Percentiles rank a stretch among this genome's conserved stretches.
Conservation (phyloP, 371 early-diverging fungal species). For the Umbelopsis sp. region DNA sequence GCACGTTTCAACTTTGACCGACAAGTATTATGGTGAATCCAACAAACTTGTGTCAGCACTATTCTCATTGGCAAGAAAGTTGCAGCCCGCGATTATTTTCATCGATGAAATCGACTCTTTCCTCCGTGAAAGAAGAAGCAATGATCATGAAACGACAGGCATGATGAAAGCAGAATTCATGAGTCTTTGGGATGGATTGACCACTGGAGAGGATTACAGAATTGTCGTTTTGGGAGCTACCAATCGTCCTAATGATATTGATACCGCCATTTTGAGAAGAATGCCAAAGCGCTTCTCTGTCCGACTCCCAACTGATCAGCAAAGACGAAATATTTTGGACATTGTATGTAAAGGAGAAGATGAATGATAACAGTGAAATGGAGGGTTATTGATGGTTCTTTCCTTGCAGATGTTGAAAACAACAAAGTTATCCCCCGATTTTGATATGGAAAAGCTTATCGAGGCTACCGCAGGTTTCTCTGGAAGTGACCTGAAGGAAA, state of each 20-base stretch:
- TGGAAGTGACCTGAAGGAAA: conserved; percentile 95
- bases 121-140: conserved; percentile 86
- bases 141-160: conserved; percentile 93
- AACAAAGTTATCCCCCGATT: conserved; percentile 68
- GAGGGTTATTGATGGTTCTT: background rate
- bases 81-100: conserved; percentile 95
- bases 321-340: conserved; percentile 88
- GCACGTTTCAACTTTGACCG: conserved; percentile 94
- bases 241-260: conserved; percentile 97
- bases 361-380: too few species aligned
- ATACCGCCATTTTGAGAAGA: conserved; percentile 92
- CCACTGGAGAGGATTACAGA: conserved; percentile 75
- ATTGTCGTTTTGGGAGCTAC: conserved; percentile 94
- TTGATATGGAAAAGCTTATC: conserved; percentile 79
- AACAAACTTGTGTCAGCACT: conserved; percentile 92
- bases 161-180: conserved; percentile 99
- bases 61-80: conserved; percentile 91
- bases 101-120: conserved; percentile 98
- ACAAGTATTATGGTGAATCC: conserved; percentile 98
- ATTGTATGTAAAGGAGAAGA: conserved; percentile 53
- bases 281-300: conserved; percentile 97
- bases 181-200: conserved; percentile 97
- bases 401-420: conserved; percentile 68
- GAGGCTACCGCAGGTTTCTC: conserved; percentile 84
- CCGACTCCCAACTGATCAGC: conserved; percentile 84